A percentile compares a stretch with the other conserved stretches of the same genome.
Conservation (phyloP, 345 rosid genomes). For the Salix caprea region DNA sequence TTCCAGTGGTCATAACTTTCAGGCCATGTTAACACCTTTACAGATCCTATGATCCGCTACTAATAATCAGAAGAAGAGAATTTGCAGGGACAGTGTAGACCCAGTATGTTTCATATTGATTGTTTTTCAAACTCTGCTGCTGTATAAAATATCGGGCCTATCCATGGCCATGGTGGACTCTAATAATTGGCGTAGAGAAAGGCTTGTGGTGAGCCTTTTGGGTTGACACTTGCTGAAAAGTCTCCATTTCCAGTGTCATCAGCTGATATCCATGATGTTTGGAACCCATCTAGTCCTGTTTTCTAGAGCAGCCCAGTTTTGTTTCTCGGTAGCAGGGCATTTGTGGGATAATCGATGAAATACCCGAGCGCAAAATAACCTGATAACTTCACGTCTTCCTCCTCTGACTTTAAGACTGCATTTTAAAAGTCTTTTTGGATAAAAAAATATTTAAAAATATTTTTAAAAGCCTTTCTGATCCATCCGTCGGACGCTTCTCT, state of each 20-base stretch:
- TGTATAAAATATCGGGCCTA: neutral
- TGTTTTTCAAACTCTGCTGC: neutral
- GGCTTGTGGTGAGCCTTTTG: neutral
- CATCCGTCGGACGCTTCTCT: conserved; percentile 44
- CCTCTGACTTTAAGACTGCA: too few relatives aligned
- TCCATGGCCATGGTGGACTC: neutral
- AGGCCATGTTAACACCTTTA: neutral
- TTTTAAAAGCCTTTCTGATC: conserved; percentile 41
- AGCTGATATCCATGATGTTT: conserved; percentile 7
- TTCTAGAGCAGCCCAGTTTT: neutral
- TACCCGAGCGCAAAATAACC: too few relatives aligned
- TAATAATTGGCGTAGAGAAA: neutral
- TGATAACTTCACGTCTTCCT: too few relatives aligned
- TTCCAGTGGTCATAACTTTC: neutral
- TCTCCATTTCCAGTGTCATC: conserved; percentile 5
- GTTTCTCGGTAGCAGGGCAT: neutral
- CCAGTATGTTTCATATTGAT: neutral
- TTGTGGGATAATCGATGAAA: conserved; percentile 9
- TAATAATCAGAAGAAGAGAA: neutral
- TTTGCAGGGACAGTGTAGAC: neutral
- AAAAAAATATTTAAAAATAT: too few relatives aligned
- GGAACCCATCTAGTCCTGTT: neutral
- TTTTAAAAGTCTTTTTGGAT: too few relatives aligned
- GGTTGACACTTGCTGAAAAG: neutral
- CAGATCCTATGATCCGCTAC: neutral